Evolutionary conservation across 495 filamentous ascomycete species (phyloP), one percentile per base, ranked within the genome.

Genomic region (Penicillium goetzii): DNA sequence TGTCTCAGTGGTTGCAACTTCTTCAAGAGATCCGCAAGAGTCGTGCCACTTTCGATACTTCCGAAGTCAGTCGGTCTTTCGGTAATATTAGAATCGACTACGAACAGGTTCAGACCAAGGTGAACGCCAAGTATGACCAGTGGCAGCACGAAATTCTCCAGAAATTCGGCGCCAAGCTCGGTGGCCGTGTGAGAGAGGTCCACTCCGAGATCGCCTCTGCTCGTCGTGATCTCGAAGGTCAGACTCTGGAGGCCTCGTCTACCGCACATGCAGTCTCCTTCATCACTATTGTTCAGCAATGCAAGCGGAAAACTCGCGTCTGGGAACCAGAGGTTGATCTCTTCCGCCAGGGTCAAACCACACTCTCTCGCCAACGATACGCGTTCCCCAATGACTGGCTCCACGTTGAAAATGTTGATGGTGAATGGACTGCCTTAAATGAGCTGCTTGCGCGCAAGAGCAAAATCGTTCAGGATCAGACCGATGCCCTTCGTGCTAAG

Each of bases 51-150:
- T 99, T 99, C 67, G 95, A 99, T 70, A 98, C 92, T 5, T 94
- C 94, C 11, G 93, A 97, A 68, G 90, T 93, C 54, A 92, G 89
- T 73, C 88, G 89, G 47, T 90, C 88, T 8, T 98, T 99, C 72
- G 95, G 95, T 11, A 93, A 96, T 71, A 88, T 97, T 56, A 90
- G 88, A 9, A 91, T 99, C 65, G 93, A 98, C 72, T 98, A 98
- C 63, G 95, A 97, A 67, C 95, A 99, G 76, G 95, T 99, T 0
- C 96, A 98, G 72, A 92, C 92, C 34, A 97, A 93, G 74, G 94
- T 99, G 73, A 97, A 97, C 72, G 91, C 92, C 59, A 98, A 97
- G 70, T 99, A 99, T 69, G 96, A 99, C 73, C 96, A 98, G 76
- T 99, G 95, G 95, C 95, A 99, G 70, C 93, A 97, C 66, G 95